These are phyloP conservation scores for Acanthochlamys bracteata DNA, from an alignment of 106 monocot genomes.

Conservation along the genomic window DNA sequence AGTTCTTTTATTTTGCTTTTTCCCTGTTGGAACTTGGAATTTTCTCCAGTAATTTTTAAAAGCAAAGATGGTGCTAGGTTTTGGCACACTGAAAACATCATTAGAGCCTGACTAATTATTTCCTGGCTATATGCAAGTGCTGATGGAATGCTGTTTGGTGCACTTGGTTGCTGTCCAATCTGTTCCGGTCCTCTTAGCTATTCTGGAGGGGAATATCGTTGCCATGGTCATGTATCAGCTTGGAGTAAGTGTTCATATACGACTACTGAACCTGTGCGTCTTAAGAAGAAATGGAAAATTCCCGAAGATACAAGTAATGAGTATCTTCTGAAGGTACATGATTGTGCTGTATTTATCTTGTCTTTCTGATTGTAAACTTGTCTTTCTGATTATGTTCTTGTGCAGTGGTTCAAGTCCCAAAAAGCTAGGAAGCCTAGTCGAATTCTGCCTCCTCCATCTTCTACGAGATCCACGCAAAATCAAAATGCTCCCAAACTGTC, in stretches of 20 bases:
- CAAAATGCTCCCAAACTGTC: constrained; percentile 12
- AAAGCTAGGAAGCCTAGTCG: constrained; percentile 60
- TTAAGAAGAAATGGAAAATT: constrained; percentile 80
- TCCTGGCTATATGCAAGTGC: constrained; percentile 30
- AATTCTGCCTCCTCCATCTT: constrained; percentile 57
- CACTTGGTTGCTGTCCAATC: constrained; percentile 63
- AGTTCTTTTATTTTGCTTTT: not conserved
- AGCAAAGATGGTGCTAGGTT: too few relatives aligned
- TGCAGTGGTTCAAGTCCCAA: constrained; percentile 96
- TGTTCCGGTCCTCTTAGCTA: constrained; percentile 79
- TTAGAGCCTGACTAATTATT: too few relatives aligned
- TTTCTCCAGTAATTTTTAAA: too few relatives aligned
- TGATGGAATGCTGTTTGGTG: constrained; percentile 97
- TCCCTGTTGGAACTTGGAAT: too few relatives aligned
- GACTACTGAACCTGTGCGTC: constrained; percentile 53
- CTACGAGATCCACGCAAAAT: constrained; percentile 23
- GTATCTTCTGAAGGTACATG: constrained; percentile 67
- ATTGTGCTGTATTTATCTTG: not conserved
- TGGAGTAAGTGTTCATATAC: constrained; percentile 96
- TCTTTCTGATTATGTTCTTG: constrained; percentile 4
- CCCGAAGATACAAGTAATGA: constrained; percentile 59
- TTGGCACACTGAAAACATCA: too few relatives aligned
- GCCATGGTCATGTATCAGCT: constrained; percentile 84
- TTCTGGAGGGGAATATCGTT: constrained; percentile 58
- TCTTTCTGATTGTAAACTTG: not conserved